A percentile compares a stretch with the other conserved stretches of the same genome.
Conservation (phyloP, 345 rosid species). For the Trapa bicornis region DNA sequence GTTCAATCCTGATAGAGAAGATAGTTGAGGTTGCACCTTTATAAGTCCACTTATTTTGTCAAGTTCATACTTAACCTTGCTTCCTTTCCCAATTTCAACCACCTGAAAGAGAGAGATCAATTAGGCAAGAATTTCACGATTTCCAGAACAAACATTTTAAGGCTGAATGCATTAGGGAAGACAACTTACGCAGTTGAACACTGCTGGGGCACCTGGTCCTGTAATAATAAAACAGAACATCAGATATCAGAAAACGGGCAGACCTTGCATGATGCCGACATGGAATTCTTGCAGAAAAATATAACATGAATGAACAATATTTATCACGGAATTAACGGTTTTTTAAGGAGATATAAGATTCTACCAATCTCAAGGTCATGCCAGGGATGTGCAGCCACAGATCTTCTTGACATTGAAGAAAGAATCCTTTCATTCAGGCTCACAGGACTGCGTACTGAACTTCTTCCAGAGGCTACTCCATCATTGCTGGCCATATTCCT, state of each 20-base stretch:
- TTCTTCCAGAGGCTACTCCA: constrained; percentile 21
- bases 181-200: constrained; percentile 76
- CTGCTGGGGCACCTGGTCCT: constrained; percentile 84
- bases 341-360: constrained; percentile 1
- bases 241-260: constrained; percentile 5
- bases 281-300: neutral
- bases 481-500: constrained; percentile 34
- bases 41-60: constrained; percentile 89
- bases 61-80: constrained; percentile 96
- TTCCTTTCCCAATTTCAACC: constrained; percentile 85
- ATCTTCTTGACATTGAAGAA: constrained; percentile 59
- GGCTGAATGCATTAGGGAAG: neutral
- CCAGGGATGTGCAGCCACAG: constrained; percentile 95
- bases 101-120: constrained; percentile 33
- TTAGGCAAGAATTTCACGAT: neutral
- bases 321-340: neutral
- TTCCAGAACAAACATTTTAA: neutral
- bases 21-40: constrained; percentile 32
- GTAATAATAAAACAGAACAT: constrained; percentile 18
- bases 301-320: neutral
- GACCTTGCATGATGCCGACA: neutral
- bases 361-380: constrained; percentile 83
- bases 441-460: constrained; percentile 15
- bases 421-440: constrained; percentile 68
- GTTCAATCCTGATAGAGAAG: neutral